Conservation (phyloP, 768 basidiomycete species). For the Podaxis mareebaensis region DNA sequence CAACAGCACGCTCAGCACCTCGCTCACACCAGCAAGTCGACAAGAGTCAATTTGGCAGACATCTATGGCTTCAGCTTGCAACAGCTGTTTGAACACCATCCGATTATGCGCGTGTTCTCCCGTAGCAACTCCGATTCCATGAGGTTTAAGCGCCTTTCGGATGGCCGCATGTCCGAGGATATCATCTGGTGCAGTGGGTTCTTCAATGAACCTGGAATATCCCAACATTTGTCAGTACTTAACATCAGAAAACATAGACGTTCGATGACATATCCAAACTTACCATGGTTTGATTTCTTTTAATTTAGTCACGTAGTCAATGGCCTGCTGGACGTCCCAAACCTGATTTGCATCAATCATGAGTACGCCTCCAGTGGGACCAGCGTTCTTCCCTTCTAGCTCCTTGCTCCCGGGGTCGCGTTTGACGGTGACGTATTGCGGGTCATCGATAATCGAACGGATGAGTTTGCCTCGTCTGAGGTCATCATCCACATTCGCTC, state of each 20-base stretch:
- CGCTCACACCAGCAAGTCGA: constrained; percentile 89
- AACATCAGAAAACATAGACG: neutral
- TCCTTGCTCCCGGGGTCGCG: constrained; percentile 63
- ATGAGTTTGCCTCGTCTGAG: constrained; percentile 86
- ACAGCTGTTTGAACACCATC: constrained; percentile 93
- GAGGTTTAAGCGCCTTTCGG: constrained; percentile 72
- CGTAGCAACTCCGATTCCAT: constrained; percentile 89
- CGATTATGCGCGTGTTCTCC: constrained; percentile 95
- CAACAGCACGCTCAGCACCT: constrained; percentile 85
- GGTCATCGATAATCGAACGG: constrained; percentile 94
- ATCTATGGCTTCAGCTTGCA: constrained; percentile 91
- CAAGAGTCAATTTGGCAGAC: constrained; percentile 96
- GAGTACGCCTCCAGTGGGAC: constrained; percentile 89
- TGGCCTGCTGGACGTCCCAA: constrained; percentile 92
- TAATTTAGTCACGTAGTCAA: constrained; percentile 85
- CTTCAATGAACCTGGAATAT: constrained; percentile 82
- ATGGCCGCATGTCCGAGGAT: constrained; percentile 83
- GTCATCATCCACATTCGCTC: constrained; percentile 78
- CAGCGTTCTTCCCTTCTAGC: constrained; percentile 87
- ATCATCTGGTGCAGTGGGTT: constrained; percentile 92
- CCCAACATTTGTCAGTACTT: neutral
- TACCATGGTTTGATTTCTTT: constrained; percentile 86
- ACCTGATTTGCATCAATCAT: constrained; percentile 99
- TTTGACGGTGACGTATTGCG: constrained; percentile 62
- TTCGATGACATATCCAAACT: constrained; percentile 16